Evolutionary conservation across 441 rosid species (phyloP), one percentile per base, ranked within the genome.

Genomic region (Aquilaria agallochum): DNA sequence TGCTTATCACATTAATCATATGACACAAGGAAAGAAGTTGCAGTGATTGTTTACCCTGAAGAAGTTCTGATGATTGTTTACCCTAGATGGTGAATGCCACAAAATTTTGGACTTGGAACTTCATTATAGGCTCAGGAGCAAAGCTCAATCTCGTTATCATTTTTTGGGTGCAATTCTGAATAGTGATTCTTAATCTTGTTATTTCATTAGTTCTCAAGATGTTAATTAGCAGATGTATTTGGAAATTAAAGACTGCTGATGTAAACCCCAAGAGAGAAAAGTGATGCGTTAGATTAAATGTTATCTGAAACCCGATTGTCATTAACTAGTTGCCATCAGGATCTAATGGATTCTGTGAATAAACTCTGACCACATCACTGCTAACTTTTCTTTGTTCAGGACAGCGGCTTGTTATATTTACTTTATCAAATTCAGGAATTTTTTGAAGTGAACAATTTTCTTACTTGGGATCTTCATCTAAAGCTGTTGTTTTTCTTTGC

Each of bases 21-120:
- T 59, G 61, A 65, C 55, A 65, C 20, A 32, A 9, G 54, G 50
- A 30, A 20, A 51, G 5, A 60, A 71, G 70, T 65, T 73, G 8
- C 46, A 42, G 62, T 56, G 53, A 71, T 66, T 73, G 63, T 73
- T 67, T 63, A 69, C 64, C 56, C 58, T 32, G 70, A 20, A 48
- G 5, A 60, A 68, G 70, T 63, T 71, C 11, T 46, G 34, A 62
- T 56, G 53, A 71, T 66, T 73, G 65, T 73, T 67, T 63, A 69
- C 64, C 55, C 58, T 40, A 68, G 66, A 49, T 62, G 50, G 55
- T 47, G 46, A 46, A 55, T 59, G 67, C 63, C 58, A 52, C 67
- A 66, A 58, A 11, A 44, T 76, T 70, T 76, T 60, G 60, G 50
- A 46, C 58, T 58, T 14, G 51, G 31, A 58, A 33, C 33, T 68